phyloP scores from a whole-genome alignment of 805 yeast genomes.

The Jamesozyma rosinii region DNA sequence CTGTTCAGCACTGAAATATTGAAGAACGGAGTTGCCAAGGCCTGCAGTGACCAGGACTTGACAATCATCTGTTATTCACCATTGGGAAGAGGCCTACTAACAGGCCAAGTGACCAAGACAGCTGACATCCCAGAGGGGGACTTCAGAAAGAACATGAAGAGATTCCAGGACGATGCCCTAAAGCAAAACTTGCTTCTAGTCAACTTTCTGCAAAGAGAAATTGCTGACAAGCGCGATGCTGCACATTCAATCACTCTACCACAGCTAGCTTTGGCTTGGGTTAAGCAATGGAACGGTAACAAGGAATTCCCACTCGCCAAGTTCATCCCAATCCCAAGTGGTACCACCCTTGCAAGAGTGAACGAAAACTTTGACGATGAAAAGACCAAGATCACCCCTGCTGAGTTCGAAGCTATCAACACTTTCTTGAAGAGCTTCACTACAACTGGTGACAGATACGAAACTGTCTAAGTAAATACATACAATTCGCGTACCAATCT shows the following conservation, averaged over 20 bases:
- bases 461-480: constrained; percentile 16
- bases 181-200: constrained; percentile 44
- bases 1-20: constrained; percentile 55
- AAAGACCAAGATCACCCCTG: constrained; percentile 40
- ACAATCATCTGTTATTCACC: constrained; percentile 80
- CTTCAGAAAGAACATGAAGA: constrained; percentile 41
- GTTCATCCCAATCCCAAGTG: constrained; percentile 75
- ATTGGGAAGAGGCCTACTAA: constrained; percentile 65
- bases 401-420: constrained; percentile 47
- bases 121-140: constrained; percentile 50
- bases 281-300: constrained; percentile 35
- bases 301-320: constrained; percentile 35
- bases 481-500: no score
- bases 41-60: constrained; percentile 47
- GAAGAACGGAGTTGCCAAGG: constrained; percentile 52
- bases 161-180: constrained; percentile 51
- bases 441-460: constrained; percentile 50
- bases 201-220: constrained; percentile 36
- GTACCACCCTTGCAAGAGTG: constrained; percentile 50
- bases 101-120: constrained; percentile 46
- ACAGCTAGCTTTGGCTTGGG: constrained; percentile 66
- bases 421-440: constrained; percentile 35
- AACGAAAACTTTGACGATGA: constrained; percentile 44
- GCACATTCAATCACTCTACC: constrained; percentile 42
- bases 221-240: constrained; percentile 44